phyloP scores from a whole-genome alignment of 2,329 filamentous ascomycete genomes.

The Neonectria ditissima region DNA sequence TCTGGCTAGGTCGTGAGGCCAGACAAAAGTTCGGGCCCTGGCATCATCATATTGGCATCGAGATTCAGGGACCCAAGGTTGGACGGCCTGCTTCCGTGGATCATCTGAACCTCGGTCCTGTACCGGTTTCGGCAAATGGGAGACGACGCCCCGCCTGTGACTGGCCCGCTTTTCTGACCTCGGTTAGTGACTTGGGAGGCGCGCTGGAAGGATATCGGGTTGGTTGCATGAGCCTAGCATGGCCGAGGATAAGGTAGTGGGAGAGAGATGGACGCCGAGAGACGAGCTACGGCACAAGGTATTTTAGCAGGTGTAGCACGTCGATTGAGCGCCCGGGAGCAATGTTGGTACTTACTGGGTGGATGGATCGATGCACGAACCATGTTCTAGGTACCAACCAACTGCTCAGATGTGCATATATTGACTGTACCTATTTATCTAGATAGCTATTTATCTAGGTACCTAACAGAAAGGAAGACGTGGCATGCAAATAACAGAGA shows the following conservation, averaged over 20 bases:
- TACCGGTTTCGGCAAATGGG: slow-evolving; percentile 45
- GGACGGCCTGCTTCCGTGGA: slow-evolving; percentile 37
- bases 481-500: background rate
- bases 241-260: background rate
- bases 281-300: background rate
- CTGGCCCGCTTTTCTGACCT: slow-evolving; percentile 40
- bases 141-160: slow-evolving; percentile 37
- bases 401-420: background rate
- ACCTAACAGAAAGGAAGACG: too few relatives aligned
- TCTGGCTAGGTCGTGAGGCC: slow-evolving; percentile 28
- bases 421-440: background rate
- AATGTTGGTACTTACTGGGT: too few relatives aligned
- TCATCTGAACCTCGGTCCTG: slow-evolving; percentile 38
- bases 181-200: slow-evolving; percentile 40
- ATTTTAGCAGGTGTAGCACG: background rate
- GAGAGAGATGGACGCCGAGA: background rate
- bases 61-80: slow-evolving; percentile 24
- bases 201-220: slow-evolving; percentile 8
- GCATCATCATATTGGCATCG: slow-evolving; percentile 33
- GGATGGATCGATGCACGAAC: background rate
- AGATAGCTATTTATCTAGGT: too few relatives aligned
- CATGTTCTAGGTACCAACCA: background rate
- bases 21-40: slow-evolving; percentile 23
- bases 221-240: slow-evolving; percentile 1
- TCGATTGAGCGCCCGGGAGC: too few relatives aligned